Evolutionary conservation across 2,329 filamentous ascomycete species (phyloP).

Genomic region (Colletotrichum sp.): DNA sequence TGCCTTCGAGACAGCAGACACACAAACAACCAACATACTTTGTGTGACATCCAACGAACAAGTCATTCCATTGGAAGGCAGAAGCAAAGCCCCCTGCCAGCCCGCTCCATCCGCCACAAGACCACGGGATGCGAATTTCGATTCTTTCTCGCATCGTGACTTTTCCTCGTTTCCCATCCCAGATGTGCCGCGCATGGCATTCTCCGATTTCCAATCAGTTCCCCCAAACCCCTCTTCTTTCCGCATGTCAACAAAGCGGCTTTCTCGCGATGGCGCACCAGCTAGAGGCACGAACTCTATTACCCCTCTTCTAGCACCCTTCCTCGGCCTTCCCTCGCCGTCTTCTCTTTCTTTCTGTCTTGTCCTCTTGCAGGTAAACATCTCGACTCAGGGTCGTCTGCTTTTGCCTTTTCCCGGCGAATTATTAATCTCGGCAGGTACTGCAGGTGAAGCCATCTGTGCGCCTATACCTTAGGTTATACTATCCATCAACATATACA

Average conservation of each 20-base stretch:
- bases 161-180: neutral
- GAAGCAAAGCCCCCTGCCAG: neutral
- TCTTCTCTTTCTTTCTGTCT: neutral
- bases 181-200: slow-evolving; percentile 8
- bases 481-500: neutral
- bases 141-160: neutral
- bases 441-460: neutral
- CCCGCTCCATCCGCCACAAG: neutral
- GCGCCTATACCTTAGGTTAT: neutral
- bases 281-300: neutral
- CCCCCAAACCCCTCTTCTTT: neutral
- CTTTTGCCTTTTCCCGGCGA: neutral
- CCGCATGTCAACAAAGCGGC: neutral
- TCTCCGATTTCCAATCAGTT: neutral
- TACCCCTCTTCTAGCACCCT: neutral
- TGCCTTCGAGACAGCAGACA: neutral
- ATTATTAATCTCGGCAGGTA: neutral
- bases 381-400: neutral
- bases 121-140: neutral
- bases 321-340: neutral
- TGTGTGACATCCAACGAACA: neutral
- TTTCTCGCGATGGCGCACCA: neutral
- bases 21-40: neutral
- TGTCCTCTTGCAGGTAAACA: neutral
- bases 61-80: neutral